Percentiles rank a stretch among this genome's conserved stretches.
These are phyloP conservation scores for Solanum aculeatissimum DNA, from an alignment of 305 asterid genomes.

Conservation along the genomic window DNA sequence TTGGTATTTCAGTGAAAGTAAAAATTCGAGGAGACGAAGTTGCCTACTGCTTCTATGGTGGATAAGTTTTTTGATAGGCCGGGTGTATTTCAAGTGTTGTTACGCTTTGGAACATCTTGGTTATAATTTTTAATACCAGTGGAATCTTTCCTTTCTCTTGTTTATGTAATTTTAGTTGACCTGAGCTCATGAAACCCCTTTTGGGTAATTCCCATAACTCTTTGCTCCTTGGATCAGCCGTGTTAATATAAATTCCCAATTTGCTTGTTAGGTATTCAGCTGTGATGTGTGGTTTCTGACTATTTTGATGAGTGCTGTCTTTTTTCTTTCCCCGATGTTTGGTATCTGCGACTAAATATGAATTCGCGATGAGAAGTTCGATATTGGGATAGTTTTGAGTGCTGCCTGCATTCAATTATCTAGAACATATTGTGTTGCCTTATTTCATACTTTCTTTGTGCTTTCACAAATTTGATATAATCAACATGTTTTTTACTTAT, in stretches of 20 bases:
- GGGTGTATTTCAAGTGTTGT: not conserved
- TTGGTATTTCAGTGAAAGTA: slow-evolving; percentile 3
- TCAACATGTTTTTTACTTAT: no score
- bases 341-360: no score
- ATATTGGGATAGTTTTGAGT: not conserved
- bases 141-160: not conserved
- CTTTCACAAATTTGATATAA: no score
- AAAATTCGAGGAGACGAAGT: slow-evolving; percentile 13
- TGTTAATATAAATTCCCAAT: not conserved
- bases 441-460: not conserved
- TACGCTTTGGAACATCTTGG: not conserved
- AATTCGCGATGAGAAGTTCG: no score
- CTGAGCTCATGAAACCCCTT: not conserved
- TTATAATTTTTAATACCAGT: not conserved
- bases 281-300: not conserved
- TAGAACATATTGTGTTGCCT: not conserved
- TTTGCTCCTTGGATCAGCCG: not conserved
- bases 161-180: not conserved
- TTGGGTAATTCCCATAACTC: not conserved
- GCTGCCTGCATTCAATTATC: not conserved
- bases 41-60: not conserved
- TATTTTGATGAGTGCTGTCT: not conserved
- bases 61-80: not conserved
- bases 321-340: no score
- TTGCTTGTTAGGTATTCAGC: not conserved